Base-by-base conservation (phyloP, 2,329 filamentous ascomycete genomes). In the Bipolaris sorokiniana region DNA sequence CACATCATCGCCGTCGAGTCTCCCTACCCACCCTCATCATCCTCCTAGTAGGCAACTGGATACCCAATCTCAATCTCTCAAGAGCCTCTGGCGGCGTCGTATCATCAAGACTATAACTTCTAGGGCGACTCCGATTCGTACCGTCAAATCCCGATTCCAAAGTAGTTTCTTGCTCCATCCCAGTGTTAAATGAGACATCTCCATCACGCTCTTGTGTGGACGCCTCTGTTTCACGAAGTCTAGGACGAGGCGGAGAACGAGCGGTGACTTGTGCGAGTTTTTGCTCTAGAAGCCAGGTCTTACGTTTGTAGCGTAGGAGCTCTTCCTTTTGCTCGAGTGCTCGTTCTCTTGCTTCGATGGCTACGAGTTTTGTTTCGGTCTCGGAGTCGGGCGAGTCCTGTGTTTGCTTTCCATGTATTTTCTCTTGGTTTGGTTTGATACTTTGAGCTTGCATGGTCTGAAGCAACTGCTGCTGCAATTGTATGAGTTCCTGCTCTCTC, bases 221-320 rank as follows among this genome's bases (percentile, higher is more conserved):
- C 16, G 15, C n/a, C 36, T 56, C 33, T 5, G 38, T 31, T 7
- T 48, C 45, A 20, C 41, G 11, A 18, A 28, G 23, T 15, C 10
- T 5, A 18, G 7, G 49, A n/a, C n/a, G 45, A 31, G 40, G 23
- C 18, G 28, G 34, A 23, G 45, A 22, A 49, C 16, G 45, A 37
- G 36, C 52, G 2, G 33, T 47, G 15, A 34, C 50, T 44, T 48
- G 36, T 18, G 59, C 53, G 7, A 59, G 53, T 23, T 62, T 52
- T 16, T 56, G 49, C 22, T 59, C 55, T 9, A 59, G 52, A 13
- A 52, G 36, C 38, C 51, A 56, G 7, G 33, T 52, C 26, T 52
- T 61, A 20, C 55, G 55, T 37, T 59, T 65, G 47, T 56, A 60
- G 5, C 47, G 42, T 7, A 58, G 41, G 3, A 62, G 40, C 51